Conservation (phyloP, 768 basidiomycete genomes). For the Podaxis sp. region DNA sequence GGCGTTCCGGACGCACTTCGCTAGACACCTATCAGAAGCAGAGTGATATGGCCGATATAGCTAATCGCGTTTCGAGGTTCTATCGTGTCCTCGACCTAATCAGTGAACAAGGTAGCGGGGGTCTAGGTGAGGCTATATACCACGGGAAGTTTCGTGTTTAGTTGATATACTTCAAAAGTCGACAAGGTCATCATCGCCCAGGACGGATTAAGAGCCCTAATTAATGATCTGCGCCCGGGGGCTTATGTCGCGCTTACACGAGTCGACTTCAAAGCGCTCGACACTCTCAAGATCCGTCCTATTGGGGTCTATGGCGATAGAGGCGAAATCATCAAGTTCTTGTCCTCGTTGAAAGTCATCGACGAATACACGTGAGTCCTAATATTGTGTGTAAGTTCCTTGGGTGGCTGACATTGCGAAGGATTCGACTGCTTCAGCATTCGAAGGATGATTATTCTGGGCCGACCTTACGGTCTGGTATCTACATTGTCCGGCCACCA, state of each 20-base stretch:
- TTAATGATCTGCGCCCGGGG: slow-evolving; percentile 48
- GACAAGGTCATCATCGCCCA: slow-evolving; percentile 66
- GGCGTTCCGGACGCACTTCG: not conserved
- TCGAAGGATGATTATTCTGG: slow-evolving; percentile 9
- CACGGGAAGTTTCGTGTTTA: not conserved
- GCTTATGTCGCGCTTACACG: slow-evolving; percentile 55
- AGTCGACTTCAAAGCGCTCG: slow-evolving; percentile 56
- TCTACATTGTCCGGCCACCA: slow-evolving; percentile 41
- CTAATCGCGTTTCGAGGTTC: not conserved
- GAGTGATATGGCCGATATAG: not conserved
- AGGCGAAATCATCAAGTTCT: slow-evolving; percentile 46
- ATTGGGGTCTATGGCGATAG: slow-evolving; percentile 60
- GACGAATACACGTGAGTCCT: slow-evolving; percentile 39
- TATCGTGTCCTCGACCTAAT: slow-evolving; percentile 21
- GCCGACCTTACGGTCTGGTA: slow-evolving; percentile 43
- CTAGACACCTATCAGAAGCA: not conserved
- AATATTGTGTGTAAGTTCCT: not conserved
- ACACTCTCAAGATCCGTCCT: slow-evolving; percentile 44
- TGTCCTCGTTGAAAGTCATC: slow-evolving; percentile 35
- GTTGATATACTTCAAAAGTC: slow-evolving; percentile 35
- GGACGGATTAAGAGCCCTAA: slow-evolving; percentile 44
- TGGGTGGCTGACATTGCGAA: slow-evolving; percentile 4
- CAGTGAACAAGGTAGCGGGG: slow-evolving; percentile 25
- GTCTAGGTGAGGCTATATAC: slow-evolving; percentile 38
- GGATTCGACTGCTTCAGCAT: slow-evolving; percentile 13